These are phyloP conservation scores for Salvia miltiorrhiza DNA, from an alignment of 257 asterid species.

Conservation along the genomic window DNA sequence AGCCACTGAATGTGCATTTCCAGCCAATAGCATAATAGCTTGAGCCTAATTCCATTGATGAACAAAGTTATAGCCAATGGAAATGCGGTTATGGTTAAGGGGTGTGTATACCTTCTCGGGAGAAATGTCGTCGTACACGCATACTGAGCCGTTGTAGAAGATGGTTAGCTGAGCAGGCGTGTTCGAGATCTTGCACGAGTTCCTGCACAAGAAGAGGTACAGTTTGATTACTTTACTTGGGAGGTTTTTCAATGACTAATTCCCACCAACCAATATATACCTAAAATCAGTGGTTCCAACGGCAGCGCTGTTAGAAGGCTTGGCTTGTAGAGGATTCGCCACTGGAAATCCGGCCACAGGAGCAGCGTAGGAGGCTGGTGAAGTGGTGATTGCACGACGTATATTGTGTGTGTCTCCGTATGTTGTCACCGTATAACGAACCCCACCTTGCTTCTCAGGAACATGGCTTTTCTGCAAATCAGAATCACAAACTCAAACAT, in stretches of 20 bases:
- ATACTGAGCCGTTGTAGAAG: conserved; percentile 80
- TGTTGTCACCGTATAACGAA: conserved; percentile 36
- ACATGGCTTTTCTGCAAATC: conserved; percentile 42
- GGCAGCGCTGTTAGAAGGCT: conserved; percentile 35
- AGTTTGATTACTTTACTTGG: conserved; percentile 4
- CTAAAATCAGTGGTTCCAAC: conserved; percentile 55
- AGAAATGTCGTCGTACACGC: conserved; percentile 69
- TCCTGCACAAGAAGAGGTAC: conserved; percentile 37
- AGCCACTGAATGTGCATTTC: conserved; percentile 52
- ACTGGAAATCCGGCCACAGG: conserved; percentile 22
- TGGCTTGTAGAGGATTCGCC: conserved; percentile 24
- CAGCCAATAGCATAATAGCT: conserved; percentile 90
- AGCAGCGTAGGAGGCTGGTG: conserved; percentile 8
- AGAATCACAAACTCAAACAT: not conserved
- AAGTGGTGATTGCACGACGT: conserved; percentile 19
- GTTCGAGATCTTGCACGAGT: conserved; percentile 33
- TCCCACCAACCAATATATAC: not conserved
- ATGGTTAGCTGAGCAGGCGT: conserved; percentile 83
- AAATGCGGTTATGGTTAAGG: not conserved
- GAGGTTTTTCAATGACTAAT: not conserved
- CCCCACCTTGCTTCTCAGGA: conserved; percentile 44
- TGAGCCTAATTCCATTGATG: conserved; percentile 60
- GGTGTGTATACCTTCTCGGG: conserved; percentile 68
- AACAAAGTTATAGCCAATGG: not conserved
- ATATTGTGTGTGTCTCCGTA: conserved; percentile 8